Base-by-base conservation (phyloP, 169 alveolate genomes). In the Plasmodium fragile region DNA sequence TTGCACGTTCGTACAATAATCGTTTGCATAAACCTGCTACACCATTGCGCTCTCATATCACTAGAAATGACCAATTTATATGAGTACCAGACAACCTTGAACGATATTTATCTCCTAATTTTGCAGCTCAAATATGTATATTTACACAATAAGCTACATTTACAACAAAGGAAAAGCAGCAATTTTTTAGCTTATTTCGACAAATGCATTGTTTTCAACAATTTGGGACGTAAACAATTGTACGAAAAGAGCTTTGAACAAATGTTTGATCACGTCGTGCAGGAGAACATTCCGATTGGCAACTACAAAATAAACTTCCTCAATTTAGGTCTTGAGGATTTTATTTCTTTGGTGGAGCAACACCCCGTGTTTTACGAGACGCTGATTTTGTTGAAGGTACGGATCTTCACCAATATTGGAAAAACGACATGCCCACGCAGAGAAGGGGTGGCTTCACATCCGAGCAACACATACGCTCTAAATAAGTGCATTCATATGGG, bases 321-420 rank as follows among this genome's bases (percentile, higher is more conserved):
- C 36, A 73, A 84, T 73, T 84, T 72, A 36, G 75, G 85, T 30
- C 41, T 84, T 11, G 85, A 71, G 16, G 28, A 45, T 84, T 36
- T 84, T 39, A 84, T 84, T 84, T 73, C 80, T 16, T 39, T 84
- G 11, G 77, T 73, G 39, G 93, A 84, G 36, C 28, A 72, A 11
- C 93, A 84, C 59, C 93, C 93, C 1, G 36, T 39, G 59, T 84
- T 84, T 84, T 84, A 84, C 41, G 93, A 84, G 78, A 84, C 93
- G 18, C 69, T 84, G 49, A 84, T 84, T 84, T 45, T 84, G 45
- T 45, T 84, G 69, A 84, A 84, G 93, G 93, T 84, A 82, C 32
- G 69, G 18, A 53, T 53, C 0, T n/a, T n/a, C 41, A 52, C 25
- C 16, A 32, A 73, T n/a, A 36, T 4, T 13, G 53, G 55, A 10